These are phyloP conservation scores for Daedalea quercina DNA, from an alignment of 768 basidiomycete species.

Conservation along the genomic window DNA sequence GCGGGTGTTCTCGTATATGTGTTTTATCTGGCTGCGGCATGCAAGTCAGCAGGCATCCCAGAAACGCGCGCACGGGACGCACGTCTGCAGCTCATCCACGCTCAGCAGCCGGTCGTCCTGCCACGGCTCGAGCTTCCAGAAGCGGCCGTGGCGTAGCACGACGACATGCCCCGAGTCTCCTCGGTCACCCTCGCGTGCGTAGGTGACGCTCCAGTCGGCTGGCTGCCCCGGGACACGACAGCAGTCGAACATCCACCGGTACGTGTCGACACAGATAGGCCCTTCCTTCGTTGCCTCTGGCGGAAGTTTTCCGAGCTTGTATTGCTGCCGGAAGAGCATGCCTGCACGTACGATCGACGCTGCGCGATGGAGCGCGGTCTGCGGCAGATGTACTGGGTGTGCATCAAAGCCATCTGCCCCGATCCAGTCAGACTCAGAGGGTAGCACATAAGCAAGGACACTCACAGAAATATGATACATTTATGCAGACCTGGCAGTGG, in stretches of 20 bases:
- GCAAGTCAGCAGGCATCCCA: neutral
- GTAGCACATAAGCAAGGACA: neutral
- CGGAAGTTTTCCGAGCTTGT: conserved; percentile 57
- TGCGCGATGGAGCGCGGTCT: conserved; percentile 57
- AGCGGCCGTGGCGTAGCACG: conserved; percentile 77
- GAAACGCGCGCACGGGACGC: conserved; percentile 6
- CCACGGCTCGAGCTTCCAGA: conserved; percentile 73
- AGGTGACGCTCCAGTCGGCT: conserved; percentile 55
- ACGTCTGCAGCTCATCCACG: conserved; percentile 62
- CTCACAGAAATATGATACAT: conserved; percentile 91
- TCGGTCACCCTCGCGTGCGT: conserved; percentile 43
- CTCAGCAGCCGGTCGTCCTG: conserved; percentile 51
- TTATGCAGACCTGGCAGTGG: conserved; percentile 61
- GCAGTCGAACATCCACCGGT: conserved; percentile 92
- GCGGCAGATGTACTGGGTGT: conserved; percentile 54
- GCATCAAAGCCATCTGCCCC: conserved; percentile 67
- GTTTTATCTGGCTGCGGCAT: conserved; percentile 52
- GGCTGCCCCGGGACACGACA: conserved; percentile 71
- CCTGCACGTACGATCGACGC: conserved; percentile 64
- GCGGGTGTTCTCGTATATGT: conserved; percentile 61
- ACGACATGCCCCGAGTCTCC: conserved; percentile 75
- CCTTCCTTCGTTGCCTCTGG: conserved; percentile 65
- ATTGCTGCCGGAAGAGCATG: conserved; percentile 65
- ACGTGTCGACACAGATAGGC: conserved; percentile 83
- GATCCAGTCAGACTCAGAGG: neutral